Evolutionary conservation across 352 stramenopile genomes (phyloP).

Genomic region (Globisporangium uncinulatum): DNA sequence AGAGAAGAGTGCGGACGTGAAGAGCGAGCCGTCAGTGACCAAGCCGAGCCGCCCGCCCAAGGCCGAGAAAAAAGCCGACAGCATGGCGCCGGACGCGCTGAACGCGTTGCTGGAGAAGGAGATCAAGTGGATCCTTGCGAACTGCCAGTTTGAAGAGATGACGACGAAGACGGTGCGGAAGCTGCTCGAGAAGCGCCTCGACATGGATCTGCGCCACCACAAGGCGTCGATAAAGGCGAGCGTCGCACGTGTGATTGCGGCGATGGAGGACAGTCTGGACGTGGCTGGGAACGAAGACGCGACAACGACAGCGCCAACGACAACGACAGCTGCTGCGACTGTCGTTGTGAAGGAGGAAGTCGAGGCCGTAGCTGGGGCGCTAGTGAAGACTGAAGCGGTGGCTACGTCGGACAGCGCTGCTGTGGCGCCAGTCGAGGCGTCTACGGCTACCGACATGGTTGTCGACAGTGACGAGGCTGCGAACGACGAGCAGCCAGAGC

Average conservation of each 20-base stretch:
- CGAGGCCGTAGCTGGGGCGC: not conserved
- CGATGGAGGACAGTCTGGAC: conserved; percentile 54
- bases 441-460: not conserved
- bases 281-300: conserved; percentile 6
- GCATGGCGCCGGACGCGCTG: conserved; percentile 36
- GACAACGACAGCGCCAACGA: too few species aligned
- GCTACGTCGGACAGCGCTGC: not conserved
- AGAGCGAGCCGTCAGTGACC: conserved; percentile 13
- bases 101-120: conserved; percentile 62
- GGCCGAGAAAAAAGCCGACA: conserved; percentile 5
- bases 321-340: not conserved
- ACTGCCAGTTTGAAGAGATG: conserved; percentile 78
- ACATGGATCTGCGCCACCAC: conserved; percentile 67
- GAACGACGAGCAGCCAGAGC: conserved; percentile 1
- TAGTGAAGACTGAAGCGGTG: not conserved
- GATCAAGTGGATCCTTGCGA: conserved; percentile 74
- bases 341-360: conserved; percentile 1
- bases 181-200: conserved; percentile 58
- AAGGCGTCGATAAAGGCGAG: conserved; percentile 73
- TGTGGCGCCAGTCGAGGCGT: not conserved
- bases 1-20: conserved; percentile 27
- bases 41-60: conserved; percentile 5
- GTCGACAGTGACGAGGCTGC: not conserved
- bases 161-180: conserved; percentile 80
- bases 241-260: conserved; percentile 66